These are phyloP conservation scores for Arxiozyma slooffiae DNA, from an alignment of 1,139 yeast species.

Conservation along the genomic window DNA sequence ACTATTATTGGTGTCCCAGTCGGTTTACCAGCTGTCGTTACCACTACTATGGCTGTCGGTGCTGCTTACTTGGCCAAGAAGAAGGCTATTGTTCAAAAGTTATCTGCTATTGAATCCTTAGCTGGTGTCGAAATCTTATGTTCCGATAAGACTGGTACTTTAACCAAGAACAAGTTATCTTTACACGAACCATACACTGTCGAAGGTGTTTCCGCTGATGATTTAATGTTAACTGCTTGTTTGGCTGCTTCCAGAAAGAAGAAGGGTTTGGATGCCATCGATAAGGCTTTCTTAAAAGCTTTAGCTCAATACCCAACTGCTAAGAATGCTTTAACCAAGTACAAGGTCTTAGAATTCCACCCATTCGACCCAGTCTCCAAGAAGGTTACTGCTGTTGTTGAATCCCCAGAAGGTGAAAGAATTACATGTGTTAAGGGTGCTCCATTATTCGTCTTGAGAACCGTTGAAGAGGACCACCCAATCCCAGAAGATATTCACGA, in stretches of 20 bases:
- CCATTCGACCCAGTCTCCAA: slow-evolving; percentile 97
- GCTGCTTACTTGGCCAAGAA: slow-evolving; percentile 98
- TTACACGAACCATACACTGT: slow-evolving; percentile 98
- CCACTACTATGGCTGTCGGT: slow-evolving; percentile 99
- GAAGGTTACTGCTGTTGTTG: slow-evolving; percentile 91
- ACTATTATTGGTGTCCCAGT: slow-evolving; percentile 99
- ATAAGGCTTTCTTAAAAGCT: slow-evolving; percentile 92
- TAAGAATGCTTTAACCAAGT: slow-evolving; percentile 86
- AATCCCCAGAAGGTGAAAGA: slow-evolving; percentile 93
- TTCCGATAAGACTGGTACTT: slow-evolving; percentile 98
- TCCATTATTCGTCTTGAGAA: slow-evolving; percentile 86
- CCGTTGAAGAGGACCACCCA: slow-evolving; percentile 94
- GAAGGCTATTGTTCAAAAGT: slow-evolving; percentile 96
- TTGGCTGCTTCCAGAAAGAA: slow-evolving; percentile 97
- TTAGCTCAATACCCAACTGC: slow-evolving; percentile 84
- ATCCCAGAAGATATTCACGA: slow-evolving; percentile 92
- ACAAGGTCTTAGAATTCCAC: slow-evolving; percentile 91
- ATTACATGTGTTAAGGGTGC: slow-evolving; percentile 97
- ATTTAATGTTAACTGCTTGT: slow-evolving; percentile 95
- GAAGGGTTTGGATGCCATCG: slow-evolving; percentile 98
- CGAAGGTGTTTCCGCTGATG: slow-evolving; percentile 97
- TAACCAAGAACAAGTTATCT: slow-evolving; percentile 94
- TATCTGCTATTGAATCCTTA: slow-evolving; percentile 94
- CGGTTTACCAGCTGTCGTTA: slow-evolving; percentile 98
- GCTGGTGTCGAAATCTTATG: slow-evolving; percentile 99